These are phyloP conservation scores for Malus domestica DNA, from an alignment of 306 rosid species.

Conservation along the genomic window ASM211411v1 NC_041802.1:24237001-24237500, in stretches of 20 bases:
- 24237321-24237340: not conserved
- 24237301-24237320: slow-evolving; percentile 48
- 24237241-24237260: slow-evolving; percentile 80
- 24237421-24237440: slow-evolving; percentile 73
- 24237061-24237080: not conserved
- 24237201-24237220: slow-evolving; percentile 61
- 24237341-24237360: not conserved
- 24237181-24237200: slow-evolving; percentile 56
- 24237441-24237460: slow-evolving; percentile 72
- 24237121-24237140: slow-evolving; percentile 52
- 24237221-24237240: slow-evolving; percentile 66
- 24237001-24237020: slow-evolving; percentile 27
- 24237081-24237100: slow-evolving; percentile 51
- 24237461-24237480: slow-evolving; percentile 73
- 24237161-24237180: slow-evolving; percentile 65
- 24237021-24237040: not conserved
- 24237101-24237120: slow-evolving; percentile 79
- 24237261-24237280: slow-evolving; percentile 78
- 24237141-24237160: slow-evolving; percentile 53
- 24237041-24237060: too few species aligned
- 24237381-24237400: slow-evolving; percentile 37
- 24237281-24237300: slow-evolving; percentile 71
- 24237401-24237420: slow-evolving; percentile 46
- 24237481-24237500: slow-evolving; percentile 68
- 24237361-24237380: not conserved